Evolutionary conservation across 148 eudicot species (phyloP).

Genomic region (Rhododendron williamsianum): DNA sequence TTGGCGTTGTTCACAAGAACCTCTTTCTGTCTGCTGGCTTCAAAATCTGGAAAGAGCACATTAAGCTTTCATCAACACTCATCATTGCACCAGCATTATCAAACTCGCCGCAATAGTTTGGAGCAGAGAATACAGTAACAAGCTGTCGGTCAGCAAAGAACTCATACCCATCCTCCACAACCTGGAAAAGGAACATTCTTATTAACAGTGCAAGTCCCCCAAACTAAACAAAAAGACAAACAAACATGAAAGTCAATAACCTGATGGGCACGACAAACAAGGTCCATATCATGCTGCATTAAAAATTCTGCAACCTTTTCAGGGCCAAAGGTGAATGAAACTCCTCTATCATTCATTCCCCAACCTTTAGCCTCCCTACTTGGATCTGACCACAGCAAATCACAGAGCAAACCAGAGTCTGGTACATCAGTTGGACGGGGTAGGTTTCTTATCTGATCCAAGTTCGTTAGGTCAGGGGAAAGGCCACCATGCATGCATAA

Average conservation of each 20-base stretch:
- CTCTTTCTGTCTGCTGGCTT: conserved; percentile 58
- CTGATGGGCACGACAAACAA: conserved; percentile 76
- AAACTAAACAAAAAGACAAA: not conserved
- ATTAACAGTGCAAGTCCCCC: not conserved
- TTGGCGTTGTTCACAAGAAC: conserved; percentile 32
- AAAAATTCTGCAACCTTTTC: conserved; percentile 68
- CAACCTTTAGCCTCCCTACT: conserved; percentile 63
- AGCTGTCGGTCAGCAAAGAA: conserved; percentile 74
- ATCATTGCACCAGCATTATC: conserved; percentile 80
- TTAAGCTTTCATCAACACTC: conserved; percentile 74
- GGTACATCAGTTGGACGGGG: conserved; percentile 65
- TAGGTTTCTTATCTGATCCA: conserved; percentile 59
- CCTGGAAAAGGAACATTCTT: conserved; percentile 28
- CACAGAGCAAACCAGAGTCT: conserved; percentile 70
- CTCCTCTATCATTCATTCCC: conserved; percentile 80
- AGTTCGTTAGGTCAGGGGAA: conserved; percentile 56
- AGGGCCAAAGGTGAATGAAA: conserved; percentile 67
- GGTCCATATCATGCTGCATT: conserved; percentile 65
- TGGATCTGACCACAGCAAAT: conserved; percentile 80
- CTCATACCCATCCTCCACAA: conserved; percentile 76
- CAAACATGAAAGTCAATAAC: conserved; percentile 20
- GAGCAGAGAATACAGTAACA: conserved; percentile 69
- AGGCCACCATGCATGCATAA: conserved; percentile 84
- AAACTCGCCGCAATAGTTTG: conserved; percentile 70
- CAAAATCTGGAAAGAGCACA: conserved; percentile 74